Evolutionary conservation across 1,284 basidiomycete species (phyloP), one percentile per base, ranked within the genome.

Genomic region (Inonotus obliquus): DNA sequence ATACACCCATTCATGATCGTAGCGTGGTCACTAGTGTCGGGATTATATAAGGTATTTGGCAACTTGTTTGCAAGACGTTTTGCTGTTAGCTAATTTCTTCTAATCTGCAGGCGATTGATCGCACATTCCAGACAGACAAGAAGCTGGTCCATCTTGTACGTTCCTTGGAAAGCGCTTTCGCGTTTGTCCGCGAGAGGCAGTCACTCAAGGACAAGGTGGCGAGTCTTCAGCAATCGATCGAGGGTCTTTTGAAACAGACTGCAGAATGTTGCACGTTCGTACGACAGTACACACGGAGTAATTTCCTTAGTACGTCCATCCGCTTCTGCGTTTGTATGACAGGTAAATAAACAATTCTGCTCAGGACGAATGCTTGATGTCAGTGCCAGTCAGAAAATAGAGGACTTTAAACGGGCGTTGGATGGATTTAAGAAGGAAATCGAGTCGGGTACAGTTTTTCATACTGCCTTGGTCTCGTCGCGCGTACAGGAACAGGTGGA

Each of bases 241-340:
- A 37, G 2, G n/a, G 11, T 1, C 35, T 64, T 9, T 19, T 62
- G 4, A 29, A 52, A 25, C 63, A 64, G 60, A 61, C 51, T 10
- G 52, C 23, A 13, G 63, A 64, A 38, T 64, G 60, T 25, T 54
- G 44, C 9, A 23, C 62, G 4, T 64, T 64, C 32, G 57, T 64
- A 1, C 41, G 35, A 11, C n/a, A 64, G 17, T 64, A 61, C 51
- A 14, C 41, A 7, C 27, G 54, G 14, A 61, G 47, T 27, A 37
- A 54, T 4, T 64, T 62, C 21, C 2, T 44, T 6, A 17, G 63
- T 64, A 25, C n/a, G 60, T 53, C 4, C 13, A 25, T 35, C 14
- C 2, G 4, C 41, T 19, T 1, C 13, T 14, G 23, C 7, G n/a
- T n/a, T n/a, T n/a, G 35, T 35, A 19, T 17, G 4, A 4, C 35